These are phyloP conservation scores for Helicocarpus griseus DNA, from an alignment of 2,329 filamentous ascomycete genomes.

Conservation along the genomic window DNA sequence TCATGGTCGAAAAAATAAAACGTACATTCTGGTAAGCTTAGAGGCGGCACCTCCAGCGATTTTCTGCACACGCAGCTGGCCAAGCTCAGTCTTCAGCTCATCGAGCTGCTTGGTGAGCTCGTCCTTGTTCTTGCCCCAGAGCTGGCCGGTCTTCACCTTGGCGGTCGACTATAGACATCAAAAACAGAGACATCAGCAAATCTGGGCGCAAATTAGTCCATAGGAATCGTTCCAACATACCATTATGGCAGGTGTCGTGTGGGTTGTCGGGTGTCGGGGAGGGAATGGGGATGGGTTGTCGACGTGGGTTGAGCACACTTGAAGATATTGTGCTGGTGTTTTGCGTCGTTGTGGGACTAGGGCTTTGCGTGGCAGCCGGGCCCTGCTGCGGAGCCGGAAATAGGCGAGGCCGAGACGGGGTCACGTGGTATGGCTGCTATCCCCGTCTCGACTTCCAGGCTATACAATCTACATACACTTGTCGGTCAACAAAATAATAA, in stretches of 20 bases:
- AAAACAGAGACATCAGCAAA: slow-evolving; percentile 1
- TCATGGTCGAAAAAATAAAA: slow-evolving; percentile 17
- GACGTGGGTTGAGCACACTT: slow-evolving; percentile 36
- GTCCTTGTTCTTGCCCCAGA: slow-evolving; percentile 99
- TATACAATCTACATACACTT: not conserved
- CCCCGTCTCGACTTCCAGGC: not conserved
- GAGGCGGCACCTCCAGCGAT: slow-evolving; percentile 82
- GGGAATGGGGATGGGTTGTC: slow-evolving; percentile 40
- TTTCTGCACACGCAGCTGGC: slow-evolving; percentile 96
- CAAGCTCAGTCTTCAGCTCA: slow-evolving; percentile 93
- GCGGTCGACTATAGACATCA: slow-evolving; percentile 45
- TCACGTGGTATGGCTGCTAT: slow-evolving; percentile 12
- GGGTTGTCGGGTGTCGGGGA: slow-evolving; percentile 44
- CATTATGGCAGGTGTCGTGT: slow-evolving; percentile 34
- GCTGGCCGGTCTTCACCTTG: slow-evolving; percentile 88
- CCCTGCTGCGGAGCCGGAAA: slow-evolving; percentile 17
- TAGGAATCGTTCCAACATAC: slow-evolving; percentile 23
- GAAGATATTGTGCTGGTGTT: slow-evolving; percentile 28
- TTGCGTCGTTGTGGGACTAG: slow-evolving; percentile 37
- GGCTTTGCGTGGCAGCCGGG: slow-evolving; percentile 27
- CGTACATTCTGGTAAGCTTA: slow-evolving; percentile 97
- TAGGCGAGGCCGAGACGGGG: slow-evolving; percentile 18
- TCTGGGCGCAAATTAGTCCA: not conserved
- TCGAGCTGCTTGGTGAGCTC: slow-evolving; percentile 91
- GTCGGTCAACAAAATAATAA: not conserved